Evolutionary conservation across 805 yeast genomes (phyloP).

Genomic region (Phaffomyces antillensis): DNA sequence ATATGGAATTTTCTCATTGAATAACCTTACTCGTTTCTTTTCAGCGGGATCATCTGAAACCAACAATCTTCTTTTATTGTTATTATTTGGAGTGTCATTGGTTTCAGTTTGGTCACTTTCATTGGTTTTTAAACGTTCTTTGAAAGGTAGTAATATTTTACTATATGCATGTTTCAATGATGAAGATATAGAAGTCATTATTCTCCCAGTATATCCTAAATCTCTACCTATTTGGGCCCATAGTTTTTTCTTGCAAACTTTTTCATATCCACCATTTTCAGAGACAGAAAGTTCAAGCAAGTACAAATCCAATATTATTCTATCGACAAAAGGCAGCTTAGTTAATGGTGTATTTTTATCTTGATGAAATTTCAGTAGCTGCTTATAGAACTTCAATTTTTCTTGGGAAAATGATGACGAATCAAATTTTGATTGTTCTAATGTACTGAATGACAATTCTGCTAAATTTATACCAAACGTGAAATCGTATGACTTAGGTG

Average conservation of each 20-base stretch:
- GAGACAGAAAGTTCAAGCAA: conserved; percentile 50
- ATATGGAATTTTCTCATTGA: conserved; percentile 25
- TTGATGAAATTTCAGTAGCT: conserved; percentile 37
- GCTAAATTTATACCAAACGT: conserved; percentile 34
- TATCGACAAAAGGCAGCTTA: conserved; percentile 61
- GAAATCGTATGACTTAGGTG: conserved; percentile 38
- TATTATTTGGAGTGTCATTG: conserved; percentile 4
- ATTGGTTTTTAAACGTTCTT: conserved; percentile 9
- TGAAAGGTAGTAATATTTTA: conserved; percentile 30
- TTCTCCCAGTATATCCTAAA: conserved; percentile 65
- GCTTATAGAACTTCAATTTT: conserved; percentile 40
- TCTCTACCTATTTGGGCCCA: conserved; percentile 87
- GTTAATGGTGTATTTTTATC: conserved; percentile 22
- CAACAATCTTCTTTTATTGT: conserved; percentile 11
- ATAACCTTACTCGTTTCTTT: background rate
- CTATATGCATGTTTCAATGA: conserved; percentile 56
- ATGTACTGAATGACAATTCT: conserved; percentile 44
- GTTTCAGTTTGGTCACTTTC: background rate
- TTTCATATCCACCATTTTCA: conserved; percentile 58
- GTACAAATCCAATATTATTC: conserved; percentile 58
- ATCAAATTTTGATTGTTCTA: conserved; percentile 37
- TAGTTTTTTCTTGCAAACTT: conserved; percentile 54
- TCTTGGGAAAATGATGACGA: conserved; percentile 33
- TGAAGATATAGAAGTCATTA: conserved; percentile 64
- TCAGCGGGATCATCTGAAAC: background rate